Conservation (phyloP, 2,329 filamentous ascomycete species). For the Kalmusia sp. region DNA sequence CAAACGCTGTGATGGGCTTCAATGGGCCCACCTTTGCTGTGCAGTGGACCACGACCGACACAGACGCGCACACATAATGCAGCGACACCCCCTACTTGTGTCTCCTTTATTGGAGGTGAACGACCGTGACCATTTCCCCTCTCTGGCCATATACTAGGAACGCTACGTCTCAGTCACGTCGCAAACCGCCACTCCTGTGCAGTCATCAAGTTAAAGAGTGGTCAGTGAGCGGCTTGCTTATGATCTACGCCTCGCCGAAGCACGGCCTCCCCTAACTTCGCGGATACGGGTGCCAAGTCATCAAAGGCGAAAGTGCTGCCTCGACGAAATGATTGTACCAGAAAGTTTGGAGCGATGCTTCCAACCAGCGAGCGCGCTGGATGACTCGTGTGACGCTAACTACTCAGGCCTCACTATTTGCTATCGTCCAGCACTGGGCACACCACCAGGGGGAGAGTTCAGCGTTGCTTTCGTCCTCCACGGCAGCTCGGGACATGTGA, state of each 20-base stretch:
- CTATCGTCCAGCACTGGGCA: not conserved
- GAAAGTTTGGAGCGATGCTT: constrained; percentile 7
- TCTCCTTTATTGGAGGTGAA: too few relatives aligned
- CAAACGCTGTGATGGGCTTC: not conserved
- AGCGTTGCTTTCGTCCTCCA: too few relatives aligned
- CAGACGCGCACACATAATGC: not conserved
- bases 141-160: too few relatives aligned
- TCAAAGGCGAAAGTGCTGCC: not conserved
- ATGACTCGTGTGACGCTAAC: constrained; percentile 9
- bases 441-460: too few relatives aligned
- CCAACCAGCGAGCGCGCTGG: not conserved
- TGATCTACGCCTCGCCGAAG: constrained; percentile 14
- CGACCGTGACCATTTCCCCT: too few relatives aligned
- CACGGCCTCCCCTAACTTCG: constrained; percentile 3
- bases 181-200: not conserved
- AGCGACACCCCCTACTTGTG: too few relatives aligned
- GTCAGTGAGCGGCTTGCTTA: constrained; percentile 17
- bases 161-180: too few relatives aligned
- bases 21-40: not conserved
- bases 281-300: constrained; percentile 8
- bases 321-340: not conserved
- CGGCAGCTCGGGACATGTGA: too few relatives aligned
- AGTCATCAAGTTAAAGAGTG: constrained; percentile 15
- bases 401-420: not conserved
- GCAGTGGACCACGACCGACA: too few relatives aligned